Conservation (phyloP, 1,284 basidiomycete genomes). For the Ustilago sp. region DNA sequence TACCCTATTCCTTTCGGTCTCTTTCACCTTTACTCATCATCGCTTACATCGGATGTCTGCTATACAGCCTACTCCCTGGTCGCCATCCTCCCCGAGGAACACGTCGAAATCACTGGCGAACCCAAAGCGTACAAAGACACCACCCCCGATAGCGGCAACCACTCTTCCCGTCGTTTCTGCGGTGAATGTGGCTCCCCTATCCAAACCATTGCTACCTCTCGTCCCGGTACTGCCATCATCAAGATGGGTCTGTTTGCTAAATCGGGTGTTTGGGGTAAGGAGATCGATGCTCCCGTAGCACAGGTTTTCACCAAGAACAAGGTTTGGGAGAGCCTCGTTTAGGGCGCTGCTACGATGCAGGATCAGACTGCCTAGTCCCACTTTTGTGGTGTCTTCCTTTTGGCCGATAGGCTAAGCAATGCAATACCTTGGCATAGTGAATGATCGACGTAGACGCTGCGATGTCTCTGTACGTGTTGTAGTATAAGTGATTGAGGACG, state of each 20-base stretch:
- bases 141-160: constrained; percentile 21
- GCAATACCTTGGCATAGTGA: too few species aligned
- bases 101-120: constrained; percentile 31
- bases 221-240: constrained; percentile 25
- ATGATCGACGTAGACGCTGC: too few species aligned
- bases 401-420: too few species aligned
- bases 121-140: constrained; percentile 30
- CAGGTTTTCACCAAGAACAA: constrained; percentile 32
- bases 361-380: background rate
- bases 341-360: constrained; percentile 12
- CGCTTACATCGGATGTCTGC: background rate
- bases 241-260: constrained; percentile 43
- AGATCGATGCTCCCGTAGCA: constrained; percentile 14
- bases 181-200: constrained; percentile 23
- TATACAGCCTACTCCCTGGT: constrained; percentile 31
- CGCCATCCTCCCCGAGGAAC: constrained; percentile 23
- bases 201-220: constrained; percentile 15
- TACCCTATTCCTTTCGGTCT: background rate
- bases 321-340: constrained; percentile 22
- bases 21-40: background rate
- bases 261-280: constrained; percentile 7
- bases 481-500: too few species aligned
- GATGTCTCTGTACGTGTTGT: too few species aligned
- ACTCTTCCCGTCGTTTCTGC: constrained; percentile 28
- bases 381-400: too few species aligned